Conservation (phyloP, 176 grass and related monocot species). For the Oryza glumipatula region DNA sequence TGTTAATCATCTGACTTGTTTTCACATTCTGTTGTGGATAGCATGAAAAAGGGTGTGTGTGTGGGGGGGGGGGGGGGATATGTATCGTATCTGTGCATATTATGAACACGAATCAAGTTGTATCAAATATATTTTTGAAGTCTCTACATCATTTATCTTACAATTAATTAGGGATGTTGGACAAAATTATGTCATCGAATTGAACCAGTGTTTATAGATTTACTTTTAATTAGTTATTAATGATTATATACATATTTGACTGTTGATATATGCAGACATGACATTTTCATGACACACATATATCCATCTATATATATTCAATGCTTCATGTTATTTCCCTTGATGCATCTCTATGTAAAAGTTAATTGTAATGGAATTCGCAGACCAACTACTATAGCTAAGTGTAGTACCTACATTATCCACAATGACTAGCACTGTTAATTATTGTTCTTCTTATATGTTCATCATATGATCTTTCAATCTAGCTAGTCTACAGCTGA, state of each 20-base stretch:
- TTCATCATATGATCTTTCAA: background rate
- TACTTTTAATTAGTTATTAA: background rate
- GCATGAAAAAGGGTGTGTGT: background rate
- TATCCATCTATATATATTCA: background rate
- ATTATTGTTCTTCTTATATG: background rate
- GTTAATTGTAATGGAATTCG: background rate
- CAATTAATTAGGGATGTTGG: background rate
- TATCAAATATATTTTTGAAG: background rate
- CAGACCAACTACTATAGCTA: background rate
- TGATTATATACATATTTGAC: background rate
- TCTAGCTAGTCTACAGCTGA: background rate
- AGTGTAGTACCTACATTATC: background rate
- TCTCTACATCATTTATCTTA: background rate
- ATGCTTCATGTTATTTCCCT: background rate
- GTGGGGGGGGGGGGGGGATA: background rate
- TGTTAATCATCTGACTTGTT: background rate
- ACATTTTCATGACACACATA: background rate
- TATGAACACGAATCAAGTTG: background rate
- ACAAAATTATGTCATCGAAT: background rate
- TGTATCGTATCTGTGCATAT: background rate
- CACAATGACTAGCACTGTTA: background rate
- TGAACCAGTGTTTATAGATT: background rate
- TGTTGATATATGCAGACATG: background rate
- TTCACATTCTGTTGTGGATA: background rate
- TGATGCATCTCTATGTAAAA: background rate